Percentiles rank a stretch among this genome's conserved stretches.
Evolutionary conservation across 2,329 filamentous ascomycete genomes (phyloP).

Genomic region (Penicillium sp.): DNA sequence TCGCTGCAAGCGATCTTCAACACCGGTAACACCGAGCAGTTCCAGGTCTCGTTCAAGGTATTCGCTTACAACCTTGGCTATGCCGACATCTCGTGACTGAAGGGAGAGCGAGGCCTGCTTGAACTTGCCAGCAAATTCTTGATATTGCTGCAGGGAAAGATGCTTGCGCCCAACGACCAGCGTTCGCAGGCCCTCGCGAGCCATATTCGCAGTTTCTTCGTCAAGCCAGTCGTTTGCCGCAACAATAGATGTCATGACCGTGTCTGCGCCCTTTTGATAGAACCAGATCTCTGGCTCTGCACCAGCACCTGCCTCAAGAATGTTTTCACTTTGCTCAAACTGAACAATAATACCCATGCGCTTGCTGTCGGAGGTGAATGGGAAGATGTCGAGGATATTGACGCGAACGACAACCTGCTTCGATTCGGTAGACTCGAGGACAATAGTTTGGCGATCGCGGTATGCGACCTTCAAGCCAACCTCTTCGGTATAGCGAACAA

Average conservation of each 20-base stretch:
- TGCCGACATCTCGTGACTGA: conserved; percentile 77
- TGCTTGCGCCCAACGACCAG: conserved; percentile 93
- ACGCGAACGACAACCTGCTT: conserved; percentile 80
- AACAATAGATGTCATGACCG: conserved; percentile 96
- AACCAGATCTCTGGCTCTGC: conserved; percentile 88
- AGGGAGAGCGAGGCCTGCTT: conserved; percentile 82
- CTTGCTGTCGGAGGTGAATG: conserved; percentile 97
- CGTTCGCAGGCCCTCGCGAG: conserved; percentile 90
- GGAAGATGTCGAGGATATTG: conserved; percentile 90
- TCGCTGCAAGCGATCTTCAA: conserved; percentile 94
- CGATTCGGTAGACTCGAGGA: conserved; percentile 76
- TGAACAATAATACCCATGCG: conserved; percentile 97
- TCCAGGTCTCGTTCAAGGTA: conserved; percentile 89
- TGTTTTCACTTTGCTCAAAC: conserved; percentile 68
- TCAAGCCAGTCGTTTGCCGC: conserved; percentile 98
- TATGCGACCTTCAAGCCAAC: conserved; percentile 84
- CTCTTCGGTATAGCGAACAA: conserved; percentile 92
- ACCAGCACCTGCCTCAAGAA: conserved; percentile 54
- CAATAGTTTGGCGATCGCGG: conserved; percentile 86
- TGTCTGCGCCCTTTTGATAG: conserved; percentile 97
- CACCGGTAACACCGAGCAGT: conserved; percentile 93
- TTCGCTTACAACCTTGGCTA: conserved; percentile 79
- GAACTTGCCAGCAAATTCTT: conserved; percentile 76
- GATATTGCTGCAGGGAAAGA: conserved; percentile 78
- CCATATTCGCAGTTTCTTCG: conserved; percentile 99